Evolutionary conservation across 345 rosid species (phyloP).

Genomic region (Capsella bursapastoris): DNA sequence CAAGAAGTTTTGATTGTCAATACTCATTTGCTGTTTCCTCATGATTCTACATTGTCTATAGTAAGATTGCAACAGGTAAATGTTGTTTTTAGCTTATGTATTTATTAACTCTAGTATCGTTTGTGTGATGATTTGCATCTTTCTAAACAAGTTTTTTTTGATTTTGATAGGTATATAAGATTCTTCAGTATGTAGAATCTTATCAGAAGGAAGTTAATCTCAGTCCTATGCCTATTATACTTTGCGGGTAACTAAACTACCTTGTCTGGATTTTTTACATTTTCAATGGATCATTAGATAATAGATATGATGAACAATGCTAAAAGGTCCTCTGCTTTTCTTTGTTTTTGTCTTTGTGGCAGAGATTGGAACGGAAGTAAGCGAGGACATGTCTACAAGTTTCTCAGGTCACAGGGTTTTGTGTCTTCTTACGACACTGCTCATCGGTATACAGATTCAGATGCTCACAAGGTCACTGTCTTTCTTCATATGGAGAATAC

Average conservation of each 20-base stretch:
- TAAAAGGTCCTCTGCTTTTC: not conserved
- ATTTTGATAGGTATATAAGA: constrained; percentile 71
- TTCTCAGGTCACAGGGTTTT: constrained; percentile 93
- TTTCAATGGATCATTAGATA: not conserved
- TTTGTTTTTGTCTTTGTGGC: constrained; percentile 24
- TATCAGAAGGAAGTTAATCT: constrained; percentile 79
- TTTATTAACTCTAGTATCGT: not conserved
- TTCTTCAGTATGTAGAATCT: constrained; percentile 78
- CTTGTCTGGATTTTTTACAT: not conserved
- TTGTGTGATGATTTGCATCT: not conserved
- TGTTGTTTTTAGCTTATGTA: not conserved
- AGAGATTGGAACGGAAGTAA: constrained; percentile 99
- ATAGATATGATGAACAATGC: not conserved
- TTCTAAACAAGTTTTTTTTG: not conserved
- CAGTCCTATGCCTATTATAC: constrained; percentile 71
- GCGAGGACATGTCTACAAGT: constrained; percentile 92
- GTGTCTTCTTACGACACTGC: constrained; percentile 95
- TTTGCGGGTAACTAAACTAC: constrained; percentile 75
- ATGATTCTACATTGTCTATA: constrained; percentile 72
- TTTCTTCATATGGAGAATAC: constrained; percentile 38
- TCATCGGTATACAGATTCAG: constrained; percentile 93
- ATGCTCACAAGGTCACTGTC: constrained; percentile 87
- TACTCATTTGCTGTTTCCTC: constrained; percentile 95
- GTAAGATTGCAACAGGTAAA: constrained; percentile 77
- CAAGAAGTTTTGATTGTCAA: constrained; percentile 81